A percentile compares a stretch with the other conserved stretches of the same genome.
phyloP scores from a whole-genome alignment of 371 early-diverging fungal genomes.

The Syncephalastrum contaminatum region DNA sequence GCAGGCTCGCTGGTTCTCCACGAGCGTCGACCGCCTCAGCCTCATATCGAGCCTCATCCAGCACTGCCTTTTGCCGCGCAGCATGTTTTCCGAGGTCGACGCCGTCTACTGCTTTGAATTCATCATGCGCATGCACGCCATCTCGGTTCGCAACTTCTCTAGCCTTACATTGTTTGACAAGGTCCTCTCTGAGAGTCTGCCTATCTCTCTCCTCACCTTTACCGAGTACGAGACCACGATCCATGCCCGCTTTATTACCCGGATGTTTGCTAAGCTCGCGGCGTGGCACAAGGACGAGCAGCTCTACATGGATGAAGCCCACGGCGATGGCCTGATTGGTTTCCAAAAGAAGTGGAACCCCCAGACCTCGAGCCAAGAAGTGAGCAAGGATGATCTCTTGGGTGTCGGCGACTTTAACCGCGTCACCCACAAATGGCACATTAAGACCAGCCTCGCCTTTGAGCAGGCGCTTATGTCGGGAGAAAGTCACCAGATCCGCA shows the following conservation, averaged over 20 bases:
- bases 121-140: slow-evolving; percentile 71
- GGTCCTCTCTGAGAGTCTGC: slow-evolving; percentile 48
- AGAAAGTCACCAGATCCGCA: slow-evolving; percentile 73
- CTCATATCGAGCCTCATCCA: slow-evolving; percentile 65
- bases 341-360: slow-evolving; percentile 72
- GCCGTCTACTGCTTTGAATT: slow-evolving; percentile 86
- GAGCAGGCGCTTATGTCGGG: slow-evolving; percentile 58
- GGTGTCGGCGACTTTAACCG: slow-evolving; percentile 69
- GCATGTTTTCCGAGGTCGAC: slow-evolving; percentile 73
- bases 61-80: slow-evolving; percentile 80
- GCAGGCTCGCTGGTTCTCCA: slow-evolving; percentile 74
- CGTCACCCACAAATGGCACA: slow-evolving; percentile 81
- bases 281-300: slow-evolving; percentile 59
- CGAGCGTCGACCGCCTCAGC: slow-evolving; percentile 48
- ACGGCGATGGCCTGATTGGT: slow-evolving; percentile 66
- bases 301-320: slow-evolving; percentile 57
- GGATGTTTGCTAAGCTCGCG: slow-evolving; percentile 58
- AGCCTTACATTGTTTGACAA: slow-evolving; percentile 78
- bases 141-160: slow-evolving; percentile 77
- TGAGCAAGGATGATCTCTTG: slow-evolving; percentile 55
- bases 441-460: slow-evolving; percentile 45
- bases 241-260: slow-evolving; percentile 65
- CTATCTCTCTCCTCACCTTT: slow-evolving; percentile 54
- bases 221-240: slow-evolving; percentile 81
- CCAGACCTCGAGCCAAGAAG: slow-evolving; percentile 35